These are phyloP conservation scores for Nemania sp. DNA, from an alignment of 2,329 filamentous ascomycete genomes.

Conservation along the genomic window DNA sequence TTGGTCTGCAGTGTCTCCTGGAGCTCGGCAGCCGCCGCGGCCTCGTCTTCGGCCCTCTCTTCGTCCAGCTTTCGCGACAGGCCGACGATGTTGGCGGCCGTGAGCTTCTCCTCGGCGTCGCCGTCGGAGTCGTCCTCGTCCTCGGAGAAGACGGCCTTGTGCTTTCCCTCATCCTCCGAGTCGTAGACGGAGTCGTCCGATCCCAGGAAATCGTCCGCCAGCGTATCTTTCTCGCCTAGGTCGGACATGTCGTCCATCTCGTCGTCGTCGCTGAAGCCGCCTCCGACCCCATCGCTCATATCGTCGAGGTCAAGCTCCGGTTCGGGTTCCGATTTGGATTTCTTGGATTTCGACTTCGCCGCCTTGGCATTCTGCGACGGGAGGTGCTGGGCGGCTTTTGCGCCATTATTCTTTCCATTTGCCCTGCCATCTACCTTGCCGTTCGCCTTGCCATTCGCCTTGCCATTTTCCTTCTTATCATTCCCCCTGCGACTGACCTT, in stretches of 20 bases:
- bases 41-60: constrained; percentile 76
- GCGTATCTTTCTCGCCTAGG: constrained; percentile 41
- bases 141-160: constrained; percentile 85
- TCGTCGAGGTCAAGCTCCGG: constrained; percentile 51
- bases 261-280: constrained; percentile 48
- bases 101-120: constrained; percentile 87
- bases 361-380: constrained; percentile 44
- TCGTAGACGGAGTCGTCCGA: constrained; percentile 69
- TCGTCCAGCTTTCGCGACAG: constrained; percentile 83
- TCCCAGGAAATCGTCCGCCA: constrained; percentile 64
- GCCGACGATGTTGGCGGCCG: constrained; percentile 93
- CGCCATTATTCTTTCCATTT: constrained; percentile 41
- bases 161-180: constrained; percentile 66
- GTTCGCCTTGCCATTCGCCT: constrained; percentile 37
- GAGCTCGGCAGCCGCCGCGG: constrained; percentile 82
- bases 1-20: constrained; percentile 91
- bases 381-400: constrained; percentile 41
- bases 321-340: constrained; percentile 47
- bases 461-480: constrained; percentile 39
- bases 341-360: constrained; percentile 43
- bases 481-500: constrained; percentile 29
- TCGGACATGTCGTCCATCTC: constrained; percentile 49
- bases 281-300: constrained; percentile 51
- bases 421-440: constrained; percentile 38
- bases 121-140: constrained; percentile 77